These are phyloP conservation scores for Mycena albidolilacea DNA, from an alignment of 768 basidiomycete genomes.

Conservation along the genomic window DNA sequence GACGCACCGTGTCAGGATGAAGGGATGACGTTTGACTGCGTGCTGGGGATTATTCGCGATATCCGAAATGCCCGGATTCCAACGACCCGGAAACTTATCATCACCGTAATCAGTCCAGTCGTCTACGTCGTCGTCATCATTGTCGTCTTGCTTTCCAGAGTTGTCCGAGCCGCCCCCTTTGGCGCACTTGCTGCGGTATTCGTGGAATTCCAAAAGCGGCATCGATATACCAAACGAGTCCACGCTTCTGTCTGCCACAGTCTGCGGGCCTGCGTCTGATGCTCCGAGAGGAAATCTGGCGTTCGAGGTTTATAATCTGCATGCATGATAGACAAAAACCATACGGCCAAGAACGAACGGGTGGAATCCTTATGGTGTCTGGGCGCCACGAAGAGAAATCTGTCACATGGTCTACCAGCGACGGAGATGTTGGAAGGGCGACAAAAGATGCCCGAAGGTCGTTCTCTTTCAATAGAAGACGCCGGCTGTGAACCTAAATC, in stretches of 20 bases:
- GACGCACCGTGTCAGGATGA: slow-evolving; percentile 52
- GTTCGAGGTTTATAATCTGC: background rate
- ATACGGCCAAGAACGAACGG: slow-evolving; percentile 36
- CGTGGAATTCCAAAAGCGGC: slow-evolving; percentile 36
- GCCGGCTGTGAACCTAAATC: background rate
- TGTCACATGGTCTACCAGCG: slow-evolving; percentile 25
- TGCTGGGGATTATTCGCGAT: slow-evolving; percentile 32
- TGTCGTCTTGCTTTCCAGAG: background rate
- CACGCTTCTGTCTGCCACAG: slow-evolving; percentile 25
- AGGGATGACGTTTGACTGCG: slow-evolving; percentile 49
- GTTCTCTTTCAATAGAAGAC: slow-evolving; percentile 20
- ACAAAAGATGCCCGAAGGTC: slow-evolving; percentile 39
- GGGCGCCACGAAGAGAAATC: slow-evolving; percentile 36
- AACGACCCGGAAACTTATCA: background rate
- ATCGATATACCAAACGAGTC: slow-evolving; percentile 37
- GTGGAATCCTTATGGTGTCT: slow-evolving; percentile 16
- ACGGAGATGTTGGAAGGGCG: slow-evolving; percentile 31
- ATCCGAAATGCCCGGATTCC: slow-evolving; percentile 4
- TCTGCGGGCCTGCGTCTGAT: background rate
- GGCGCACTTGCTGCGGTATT: slow-evolving; percentile 20
- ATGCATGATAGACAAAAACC: background rate
- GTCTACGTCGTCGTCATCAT: slow-evolving; percentile 17
- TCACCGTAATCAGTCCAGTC: background rate
- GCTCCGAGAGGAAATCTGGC: slow-evolving; percentile 33
- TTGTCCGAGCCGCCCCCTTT: background rate